phyloP scores from a whole-genome alignment of 306 rosid species.

The Myrica gale region DNA sequence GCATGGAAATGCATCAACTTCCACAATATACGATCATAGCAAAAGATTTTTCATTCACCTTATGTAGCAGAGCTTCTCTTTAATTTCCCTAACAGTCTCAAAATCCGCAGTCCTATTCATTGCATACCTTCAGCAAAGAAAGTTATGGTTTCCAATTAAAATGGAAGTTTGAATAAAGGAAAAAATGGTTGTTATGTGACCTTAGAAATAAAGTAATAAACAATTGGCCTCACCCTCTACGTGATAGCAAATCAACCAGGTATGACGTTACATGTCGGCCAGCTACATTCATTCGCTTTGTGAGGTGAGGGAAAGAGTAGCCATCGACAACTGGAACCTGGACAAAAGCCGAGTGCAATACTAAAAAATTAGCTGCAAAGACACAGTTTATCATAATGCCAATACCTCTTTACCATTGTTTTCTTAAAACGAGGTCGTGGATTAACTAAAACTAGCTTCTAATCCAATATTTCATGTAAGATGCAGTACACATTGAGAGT shows the following conservation, averaged over 20 bases:
- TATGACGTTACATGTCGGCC: slow-evolving; percentile 97
- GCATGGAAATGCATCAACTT: slow-evolving; percentile 14
- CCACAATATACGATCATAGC: slow-evolving; percentile 16
- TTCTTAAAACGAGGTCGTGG: not conserved
- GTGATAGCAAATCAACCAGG: slow-evolving; percentile 95
- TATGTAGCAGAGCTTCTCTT: slow-evolving; percentile 95
- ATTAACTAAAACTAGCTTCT: not conserved
- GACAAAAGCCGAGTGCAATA: slow-evolving; percentile 11
- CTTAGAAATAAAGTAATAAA: slow-evolving; percentile 24
- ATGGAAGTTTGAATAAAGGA: slow-evolving; percentile 15
- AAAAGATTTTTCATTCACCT: slow-evolving; percentile 48
- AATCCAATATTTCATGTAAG: not conserved
- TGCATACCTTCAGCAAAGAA: slow-evolving; percentile 68
- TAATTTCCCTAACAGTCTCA: slow-evolving; percentile 98
- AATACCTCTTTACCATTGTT: not conserved
- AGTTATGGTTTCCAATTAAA: slow-evolving; percentile 29
- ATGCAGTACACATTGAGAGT: not conserved
- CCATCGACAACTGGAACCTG: slow-evolving; percentile 99
- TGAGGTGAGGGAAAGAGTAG: slow-evolving; percentile 95
- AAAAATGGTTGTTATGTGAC: slow-evolving; percentile 15
- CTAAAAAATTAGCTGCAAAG: not conserved
- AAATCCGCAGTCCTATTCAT: slow-evolving; percentile 90
- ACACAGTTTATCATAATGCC: not conserved
- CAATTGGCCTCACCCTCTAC: slow-evolving; percentile 78
- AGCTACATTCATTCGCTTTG: slow-evolving; percentile 98